Base-by-base conservation (phyloP, 2,329 filamentous ascomycete genomes). In the Xylariales sp. region DNA sequence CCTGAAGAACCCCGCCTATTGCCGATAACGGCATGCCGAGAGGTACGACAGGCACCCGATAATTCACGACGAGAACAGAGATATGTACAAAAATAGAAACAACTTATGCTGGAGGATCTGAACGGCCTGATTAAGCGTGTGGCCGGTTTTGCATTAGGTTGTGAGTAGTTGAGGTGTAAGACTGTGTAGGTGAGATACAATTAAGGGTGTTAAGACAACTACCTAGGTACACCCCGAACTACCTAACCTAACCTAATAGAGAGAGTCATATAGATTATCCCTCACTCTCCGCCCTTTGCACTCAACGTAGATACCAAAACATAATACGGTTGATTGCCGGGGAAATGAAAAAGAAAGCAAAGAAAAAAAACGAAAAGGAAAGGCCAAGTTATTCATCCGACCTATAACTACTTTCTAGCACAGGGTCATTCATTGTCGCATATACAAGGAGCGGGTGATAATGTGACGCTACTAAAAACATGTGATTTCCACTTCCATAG, bases 11-110 rank as follows among this genome's bases (percentile, higher is more conserved):
- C 68, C 68, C 68, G 50, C 68, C 65, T 39, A 45, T 10, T 41
- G 62, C 68, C 68, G 68, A 66, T 70, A 60, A 64, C 68, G 68
- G 68, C 68, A 60, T 66, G 58, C 62, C 58, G 61, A 61, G 32
- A 59, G 30, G 45, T 43, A 50, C 8, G 18, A 55, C 18, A 9
- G 30, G 8, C 39, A 28, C n/a, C 49, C 34, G 45, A 32, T 45
- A 34, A 36, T 16, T 39, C 55, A 45, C 16, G 46, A 45, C 12
- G 3, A 23, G 5, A 39, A 43, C 18, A 14, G 16, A 39, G 16
- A 14, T 39, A 14, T 39, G 41, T 39, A 41, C 18, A 9, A 32
- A 30, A 45, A 12, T 18, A 36, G 16, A 46, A 39, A 16, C n/a
- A 49, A 50, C 8, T n/a, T 8, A 18, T 14, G 18, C 3, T 28